Evolutionary conservation across 179 eudicot species (phyloP), one percentile per base, ranked within the genome.

Genomic region (Silene vulgaris): DNA sequence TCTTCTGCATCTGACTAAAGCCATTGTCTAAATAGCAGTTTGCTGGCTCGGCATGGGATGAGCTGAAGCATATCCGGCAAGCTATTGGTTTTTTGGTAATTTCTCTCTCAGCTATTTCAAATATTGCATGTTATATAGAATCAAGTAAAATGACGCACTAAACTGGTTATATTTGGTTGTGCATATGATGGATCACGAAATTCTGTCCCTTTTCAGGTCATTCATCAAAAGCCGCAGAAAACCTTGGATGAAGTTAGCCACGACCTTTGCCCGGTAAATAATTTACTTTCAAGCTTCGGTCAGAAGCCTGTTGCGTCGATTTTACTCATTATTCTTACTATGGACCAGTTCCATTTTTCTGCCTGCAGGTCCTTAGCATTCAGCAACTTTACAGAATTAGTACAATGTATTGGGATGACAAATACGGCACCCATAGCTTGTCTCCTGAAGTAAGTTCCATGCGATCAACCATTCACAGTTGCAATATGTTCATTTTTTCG

Each of bases 361-460:
- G 20, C 65, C 45, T 45, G 29, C 89, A 92, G 97, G 93, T 91
- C 68, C 94, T 92, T 50, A 92, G 97, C 75, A 88, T 91, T 74
- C 97, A 92, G 78, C 97, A 91, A 79, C 92, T 92, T 69, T 92
- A 92, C 78, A 83, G 97, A 80, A 91, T 91, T 80, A 88, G 97
- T 80, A 90, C 97, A n/a, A 91, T 91, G 97, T 91, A 92, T 72
- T 92, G 92, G 91, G 97, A 90, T 75, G 97, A 92, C 85, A 92
- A 91, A 79, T 89, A 92, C 74, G 96, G 97, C 80, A 91, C 97
- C n/a, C 97, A 91, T 30, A 92, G 97, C 76, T 81, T 92, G 75
- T 85, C 94, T 26, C 85, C 89, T 62, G 92, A 92, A 76, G 97
- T 91, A 85, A 90, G 93, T 84, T 80, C 14, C 79, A 62, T 23